Evolutionary conservation across 148 eudicot species (phyloP).

Genomic region (Limonium bicolor): DNA sequence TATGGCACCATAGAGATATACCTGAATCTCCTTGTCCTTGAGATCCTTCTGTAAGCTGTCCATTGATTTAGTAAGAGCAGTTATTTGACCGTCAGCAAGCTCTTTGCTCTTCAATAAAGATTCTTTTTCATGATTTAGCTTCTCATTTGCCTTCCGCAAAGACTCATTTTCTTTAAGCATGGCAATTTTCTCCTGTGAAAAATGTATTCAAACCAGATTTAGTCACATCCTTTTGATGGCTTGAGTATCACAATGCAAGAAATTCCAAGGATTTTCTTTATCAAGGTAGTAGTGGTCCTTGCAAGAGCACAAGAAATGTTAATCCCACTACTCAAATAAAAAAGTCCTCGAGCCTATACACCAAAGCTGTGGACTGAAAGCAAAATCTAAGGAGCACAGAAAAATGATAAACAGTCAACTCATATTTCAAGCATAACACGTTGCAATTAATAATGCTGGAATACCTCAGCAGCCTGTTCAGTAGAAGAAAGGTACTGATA

Average conservation of each 20-base stretch:
- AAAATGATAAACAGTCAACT: too few species aligned
- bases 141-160: conserved; percentile 47
- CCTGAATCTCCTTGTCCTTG: conserved; percentile 67
- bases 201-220: conserved; percentile 5
- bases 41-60: conserved; percentile 72
- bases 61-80: conserved; percentile 50
- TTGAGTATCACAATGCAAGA: too few species aligned
- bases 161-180: conserved; percentile 70
- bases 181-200: conserved; percentile 70
- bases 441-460: conserved; percentile 11
- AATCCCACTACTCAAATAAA: too few species aligned
- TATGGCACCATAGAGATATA: too few species aligned
- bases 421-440: too few species aligned
- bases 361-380: too few species aligned
- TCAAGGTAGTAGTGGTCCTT: too few species aligned
- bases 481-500: conserved; percentile 92
- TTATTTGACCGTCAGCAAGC: conserved; percentile 57
- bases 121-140: conserved; percentile 32
- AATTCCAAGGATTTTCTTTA: too few species aligned
- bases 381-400: too few species aligned
- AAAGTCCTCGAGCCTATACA: too few species aligned
- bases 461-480: conserved; percentile 92
- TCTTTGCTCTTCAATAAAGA: conserved; percentile 54
- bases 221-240: background rate
- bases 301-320: too few species aligned